phyloP scores from a whole-genome alignment of 73 alveolate species.

The Paramecium tetraurelia region DNA sequence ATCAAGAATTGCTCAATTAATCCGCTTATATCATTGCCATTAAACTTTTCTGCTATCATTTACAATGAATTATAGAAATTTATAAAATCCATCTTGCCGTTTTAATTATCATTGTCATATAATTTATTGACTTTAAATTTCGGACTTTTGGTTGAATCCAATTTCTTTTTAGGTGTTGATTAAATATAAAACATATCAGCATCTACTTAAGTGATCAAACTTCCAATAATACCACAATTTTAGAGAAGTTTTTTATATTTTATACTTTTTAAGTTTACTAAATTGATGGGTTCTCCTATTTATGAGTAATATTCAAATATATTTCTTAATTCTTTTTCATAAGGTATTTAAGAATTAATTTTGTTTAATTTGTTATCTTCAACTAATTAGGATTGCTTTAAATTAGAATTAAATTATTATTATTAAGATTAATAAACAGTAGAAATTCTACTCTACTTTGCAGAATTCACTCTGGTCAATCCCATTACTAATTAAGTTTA shows the following conservation, averaged over 20 bases:
- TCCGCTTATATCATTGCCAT: neutral
- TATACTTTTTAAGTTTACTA: constrained; percentile 1
- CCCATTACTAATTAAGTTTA: neutral
- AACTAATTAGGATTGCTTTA: neutral
- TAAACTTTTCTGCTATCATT: neutral
- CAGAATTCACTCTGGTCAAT: neutral
- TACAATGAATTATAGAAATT: neutral
- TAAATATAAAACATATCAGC: constrained; percentile 20
- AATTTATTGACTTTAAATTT: neutral
- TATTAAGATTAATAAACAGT: neutral
- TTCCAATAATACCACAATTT: neutral
- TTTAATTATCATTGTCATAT: neutral
- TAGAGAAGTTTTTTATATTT: neutral
- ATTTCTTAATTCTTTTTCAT: neutral
- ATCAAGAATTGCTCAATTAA: neutral
- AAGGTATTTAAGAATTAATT: neutral
- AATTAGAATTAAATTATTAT: neutral
- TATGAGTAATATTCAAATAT: constrained; percentile 4
- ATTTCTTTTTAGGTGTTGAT: constrained; percentile 11
- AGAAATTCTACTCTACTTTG: neutral
- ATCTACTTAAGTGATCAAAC: neutral
- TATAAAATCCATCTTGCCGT: constrained; percentile 1
- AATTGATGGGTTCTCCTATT: constrained; percentile 30
- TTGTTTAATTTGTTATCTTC: neutral
- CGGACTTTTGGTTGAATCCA: neutral